Percentiles rank a stretch among this genome's conserved stretches.
Conservation (phyloP, 2,329 filamentous ascomycete species). For the Ceratocystis lukuohia region DNA sequence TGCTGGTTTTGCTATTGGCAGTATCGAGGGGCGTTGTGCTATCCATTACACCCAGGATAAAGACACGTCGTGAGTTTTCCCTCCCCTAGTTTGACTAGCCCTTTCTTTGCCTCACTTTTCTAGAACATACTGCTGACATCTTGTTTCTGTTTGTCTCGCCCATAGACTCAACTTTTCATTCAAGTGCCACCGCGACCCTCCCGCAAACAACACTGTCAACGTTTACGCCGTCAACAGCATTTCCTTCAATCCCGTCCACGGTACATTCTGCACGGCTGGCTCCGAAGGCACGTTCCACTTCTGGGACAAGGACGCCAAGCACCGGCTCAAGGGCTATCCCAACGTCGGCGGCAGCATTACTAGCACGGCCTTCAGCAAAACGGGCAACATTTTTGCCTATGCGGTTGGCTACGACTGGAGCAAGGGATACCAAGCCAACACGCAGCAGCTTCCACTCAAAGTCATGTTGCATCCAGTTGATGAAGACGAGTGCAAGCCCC, state of each 20-base stretch:
- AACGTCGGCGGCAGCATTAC: constrained; percentile 76
- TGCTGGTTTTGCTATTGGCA: constrained; percentile 84
- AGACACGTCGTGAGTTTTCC: constrained; percentile 49
- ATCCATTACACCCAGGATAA: constrained; percentile 99
- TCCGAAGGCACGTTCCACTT: constrained; percentile 94
- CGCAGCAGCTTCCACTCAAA: constrained; percentile 58
- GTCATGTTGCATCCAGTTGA: constrained; percentile 71
- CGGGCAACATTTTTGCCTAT: constrained; percentile 72
- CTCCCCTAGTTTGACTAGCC: not conserved
- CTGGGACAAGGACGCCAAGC: constrained; percentile 88
- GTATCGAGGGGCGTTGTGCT: constrained; percentile 90
- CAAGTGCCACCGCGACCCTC: constrained; percentile 88
- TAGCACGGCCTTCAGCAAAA: constrained; percentile 79
- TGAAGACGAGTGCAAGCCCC: constrained; percentile 47
- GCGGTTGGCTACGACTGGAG: constrained; percentile 96
- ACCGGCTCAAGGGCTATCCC: constrained; percentile 79
- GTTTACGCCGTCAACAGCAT: constrained; percentile 96
- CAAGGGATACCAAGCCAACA: constrained; percentile 86
- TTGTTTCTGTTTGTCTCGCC: not conserved
- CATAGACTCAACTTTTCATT: constrained; percentile 85
- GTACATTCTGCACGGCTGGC: constrained; percentile 95
- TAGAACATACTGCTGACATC: too few species aligned
- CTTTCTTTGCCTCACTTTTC: not conserved
- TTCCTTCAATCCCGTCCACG: constrained; percentile 90
- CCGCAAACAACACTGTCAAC: constrained; percentile 62